phyloP scores from a whole-genome alignment of 139 green algal species.

The Chlorella ohadii region DNA sequence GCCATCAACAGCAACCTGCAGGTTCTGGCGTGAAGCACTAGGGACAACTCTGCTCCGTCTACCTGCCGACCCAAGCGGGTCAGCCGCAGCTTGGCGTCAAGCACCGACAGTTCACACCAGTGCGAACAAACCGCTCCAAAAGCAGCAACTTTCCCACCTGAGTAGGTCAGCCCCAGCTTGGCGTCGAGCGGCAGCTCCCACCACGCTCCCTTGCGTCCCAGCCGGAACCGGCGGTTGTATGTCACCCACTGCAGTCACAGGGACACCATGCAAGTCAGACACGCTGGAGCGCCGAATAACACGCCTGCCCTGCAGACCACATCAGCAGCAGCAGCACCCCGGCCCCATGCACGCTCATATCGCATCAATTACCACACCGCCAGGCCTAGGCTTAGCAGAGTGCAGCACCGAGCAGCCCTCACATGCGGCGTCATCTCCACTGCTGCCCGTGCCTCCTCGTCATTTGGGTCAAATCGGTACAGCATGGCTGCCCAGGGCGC shows the following conservation, averaged over 20 bases:
- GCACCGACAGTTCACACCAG: neutral
- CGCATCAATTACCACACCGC: too few species aligned
- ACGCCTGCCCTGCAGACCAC: too few species aligned
- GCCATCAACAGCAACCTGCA: too few species aligned
- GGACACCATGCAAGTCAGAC: neutral
- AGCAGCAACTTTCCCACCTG: neutral
- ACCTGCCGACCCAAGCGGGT: neutral
- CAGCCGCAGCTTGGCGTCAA: neutral
- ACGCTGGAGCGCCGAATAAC: neutral
- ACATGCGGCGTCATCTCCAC: neutral
- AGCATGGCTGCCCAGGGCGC: slow-evolving; percentile 9
- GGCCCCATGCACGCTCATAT: too few species aligned
- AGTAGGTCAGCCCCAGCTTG: slow-evolving; percentile 9
- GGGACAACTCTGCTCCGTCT: neutral
- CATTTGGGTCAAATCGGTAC: neutral
- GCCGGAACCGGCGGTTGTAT: neutral
- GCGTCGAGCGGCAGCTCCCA: slow-evolving; percentile 14
- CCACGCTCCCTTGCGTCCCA: neutral
- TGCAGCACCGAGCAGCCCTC: too few species aligned
- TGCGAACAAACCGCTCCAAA: too few species aligned
- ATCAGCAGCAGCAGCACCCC: too few species aligned
- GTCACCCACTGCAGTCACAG: neutral
- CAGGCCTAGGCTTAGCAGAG: too few species aligned
- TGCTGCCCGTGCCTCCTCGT: neutral
- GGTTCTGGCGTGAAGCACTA: too few species aligned